Evolutionary conservation across 1,284 basidiomycete species (phyloP), one percentile per base, ranked within the genome.

Genomic region (Pascua sp.): DNA sequence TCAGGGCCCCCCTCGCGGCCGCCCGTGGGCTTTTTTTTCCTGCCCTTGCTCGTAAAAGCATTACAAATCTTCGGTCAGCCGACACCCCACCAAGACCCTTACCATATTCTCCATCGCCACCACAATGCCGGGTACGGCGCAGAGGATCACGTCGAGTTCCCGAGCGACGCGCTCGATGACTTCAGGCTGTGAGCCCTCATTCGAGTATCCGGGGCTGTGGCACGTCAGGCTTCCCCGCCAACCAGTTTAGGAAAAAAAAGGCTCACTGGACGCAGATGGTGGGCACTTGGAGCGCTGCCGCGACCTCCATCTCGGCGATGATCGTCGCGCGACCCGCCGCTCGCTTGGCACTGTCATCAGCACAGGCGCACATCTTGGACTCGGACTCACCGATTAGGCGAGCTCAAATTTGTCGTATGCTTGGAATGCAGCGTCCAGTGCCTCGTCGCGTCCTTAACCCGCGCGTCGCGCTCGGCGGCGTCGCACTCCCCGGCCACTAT

Each of bases 31-130:
- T 7, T 32, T 3, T 7, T 4, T 24, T 45, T 13, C 18, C 18
- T n/a, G n/a, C n/a, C 4, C 17, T 24, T 11, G 11, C 18, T 17
- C 44, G 44, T 11, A 45, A 17, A 17, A 13, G 18, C 18, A 4
- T 43, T 17, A 24, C 52, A 41, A 40, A 53, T 43, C 49, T 51
- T n/a, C 7, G 11, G 24, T 49, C 18, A 49, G 18, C 42, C 42
- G 12, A n/a, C 15, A n/a, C 42, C n/a, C 7, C 17, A 16, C 37
- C 15, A 4, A 11, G 17, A 8, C 4, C 0, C 53, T 32, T 7
- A 53, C 54, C 60, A 61, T 61, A 53, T 61, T 61, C 50, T 61
- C 60, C 8, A 61, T 32, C 15, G 60, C 60, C 8, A 61, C 42
- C 5, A 16, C 49, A 16, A 61, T 56, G 13, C 13, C 7, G 0